These are phyloP conservation scores for Tardiomyces depauwii DNA, from an alignment of 1,139 yeast species.

Conservation along the genomic window DNA sequence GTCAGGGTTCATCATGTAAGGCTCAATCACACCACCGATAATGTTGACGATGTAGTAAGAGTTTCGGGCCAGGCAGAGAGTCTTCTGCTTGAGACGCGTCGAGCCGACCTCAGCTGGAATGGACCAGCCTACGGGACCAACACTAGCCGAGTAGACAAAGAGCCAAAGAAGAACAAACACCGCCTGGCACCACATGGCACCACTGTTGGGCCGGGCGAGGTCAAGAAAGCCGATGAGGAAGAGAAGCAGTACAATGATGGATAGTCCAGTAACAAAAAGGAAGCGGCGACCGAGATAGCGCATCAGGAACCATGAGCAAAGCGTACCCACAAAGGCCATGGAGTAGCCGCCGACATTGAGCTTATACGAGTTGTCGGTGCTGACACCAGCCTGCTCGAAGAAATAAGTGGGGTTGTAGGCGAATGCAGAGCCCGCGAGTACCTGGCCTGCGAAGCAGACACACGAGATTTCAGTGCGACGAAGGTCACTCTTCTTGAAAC, in stretches of 20 bases:
- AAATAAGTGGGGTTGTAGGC: conserved; percentile 19
- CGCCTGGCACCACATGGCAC: neutral
- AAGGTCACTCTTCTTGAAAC: conserved; percentile 39
- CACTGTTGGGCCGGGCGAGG: neutral
- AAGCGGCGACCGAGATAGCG: conserved; percentile 39
- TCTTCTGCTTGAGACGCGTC: conserved; percentile 42
- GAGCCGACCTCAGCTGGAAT: conserved; percentile 49
- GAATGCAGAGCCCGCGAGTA: conserved; percentile 40
- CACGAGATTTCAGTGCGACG: conserved; percentile 48
- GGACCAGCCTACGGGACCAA: conserved; percentile 51
- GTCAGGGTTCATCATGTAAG: conserved; percentile 49
- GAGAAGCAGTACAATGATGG: neutral
- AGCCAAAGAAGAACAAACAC: conserved; percentile 18
- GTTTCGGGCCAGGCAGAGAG: conserved; percentile 45
- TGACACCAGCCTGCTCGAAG: conserved; percentile 17
- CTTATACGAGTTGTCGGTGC: conserved; percentile 13
- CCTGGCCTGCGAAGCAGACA: conserved; percentile 39
- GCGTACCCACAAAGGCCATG: conserved; percentile 41
- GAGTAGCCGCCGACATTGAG: conserved; percentile 22
- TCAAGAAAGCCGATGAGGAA: conserved; percentile 7
- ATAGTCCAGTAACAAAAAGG: conserved; percentile 21
- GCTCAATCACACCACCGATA: conserved; percentile 35
- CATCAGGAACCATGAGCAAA: conserved; percentile 41
- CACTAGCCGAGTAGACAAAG: conserved; percentile 36
- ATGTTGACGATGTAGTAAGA: conserved; percentile 32